These are phyloP conservation scores for Vanilla planifolia DNA, from an alignment of 106 monocot species.

Conservation along the genomic window DNA sequence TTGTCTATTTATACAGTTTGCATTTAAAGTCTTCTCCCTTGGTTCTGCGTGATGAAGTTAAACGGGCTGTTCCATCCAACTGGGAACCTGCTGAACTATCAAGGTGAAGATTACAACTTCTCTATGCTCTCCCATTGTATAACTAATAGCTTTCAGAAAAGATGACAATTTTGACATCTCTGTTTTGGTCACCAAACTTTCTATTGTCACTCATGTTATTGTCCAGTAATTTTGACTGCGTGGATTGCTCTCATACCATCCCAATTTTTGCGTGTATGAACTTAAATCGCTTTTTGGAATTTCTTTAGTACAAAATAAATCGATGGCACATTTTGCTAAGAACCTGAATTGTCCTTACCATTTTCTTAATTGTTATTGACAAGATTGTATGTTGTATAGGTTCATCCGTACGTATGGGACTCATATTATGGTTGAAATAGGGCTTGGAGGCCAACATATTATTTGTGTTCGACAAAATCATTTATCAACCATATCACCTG, in stretches of 20 bases:
- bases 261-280: too few relatives aligned
- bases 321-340: too few relatives aligned
- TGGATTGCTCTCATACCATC: too few relatives aligned
- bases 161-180: too few relatives aligned
- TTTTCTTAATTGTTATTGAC: not conserved
- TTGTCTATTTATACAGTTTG: not conserved
- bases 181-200: too few relatives aligned
- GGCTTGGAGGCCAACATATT: slow-evolving; percentile 74
- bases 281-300: too few relatives aligned
- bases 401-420: slow-evolving; percentile 83
- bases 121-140: too few relatives aligned
- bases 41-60: slow-evolving; percentile 66
- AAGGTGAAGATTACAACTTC: slow-evolving; percentile 45
- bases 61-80: slow-evolving; percentile 68
- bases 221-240: too few relatives aligned
- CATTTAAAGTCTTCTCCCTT: slow-evolving; percentile 41
- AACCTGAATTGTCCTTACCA: too few relatives aligned
- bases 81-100: slow-evolving; percentile 69
- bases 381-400: slow-evolving; percentile 12
- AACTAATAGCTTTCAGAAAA: too few relatives aligned
- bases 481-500: slow-evolving; percentile 48
- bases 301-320: too few relatives aligned
- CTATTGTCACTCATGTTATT: too few relatives aligned
- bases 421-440: slow-evolving; percentile 74
- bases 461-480: slow-evolving; percentile 59